Base-by-base conservation (phyloP, 2,329 filamentous ascomycete genomes). In the Epichloe amarillans region DNA sequence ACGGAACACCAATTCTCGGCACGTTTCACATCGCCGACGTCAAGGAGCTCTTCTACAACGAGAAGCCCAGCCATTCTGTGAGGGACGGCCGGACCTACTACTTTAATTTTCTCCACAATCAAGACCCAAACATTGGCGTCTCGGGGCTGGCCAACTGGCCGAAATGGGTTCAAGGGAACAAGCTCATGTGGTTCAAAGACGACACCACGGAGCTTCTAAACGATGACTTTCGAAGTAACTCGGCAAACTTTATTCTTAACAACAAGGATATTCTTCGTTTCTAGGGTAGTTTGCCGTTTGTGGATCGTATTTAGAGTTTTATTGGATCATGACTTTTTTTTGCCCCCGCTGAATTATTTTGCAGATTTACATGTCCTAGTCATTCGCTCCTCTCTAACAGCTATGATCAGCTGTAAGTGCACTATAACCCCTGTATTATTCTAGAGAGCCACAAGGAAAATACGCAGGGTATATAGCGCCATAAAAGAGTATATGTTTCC, bases 1-100 rank as follows among this genome's bases (percentile, higher is more conserved):
- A 83, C 61, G 82, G 82, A 8, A 83, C 80, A 0, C 83, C 86
- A 0, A 66, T 90, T 46, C 64, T 91, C 0, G 87, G 88, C 17
- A 90, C 86, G 0, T 85, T 88, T 66, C 88, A 93, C 63, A 83
- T 67, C 12, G 79, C 75, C 1, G 86, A 90, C 57, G 58, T 90
- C 1, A 57, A 87, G 3, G 79, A 85, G 61, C 75, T 86, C 0
- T 88, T 88, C 55, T 82, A 77, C 52, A 83, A 83, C 0, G 64
- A 84, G 12, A 60, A 76, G 47, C 75, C 79, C 10, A 80, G 86
- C 61, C 77, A 82, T 51, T 81, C 82, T 2, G 76, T 76, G 26
- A 63, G 60, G 5, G 73, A 77, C 10, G 80, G 82, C 43, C 76
- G 82, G 52, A 76, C 75, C 1, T 90, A 89, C 64, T 90, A 88